Evolutionary conservation across 495 filamentous ascomycete species (phyloP).

Genomic region (Hypoxylon subgilvum): DNA sequence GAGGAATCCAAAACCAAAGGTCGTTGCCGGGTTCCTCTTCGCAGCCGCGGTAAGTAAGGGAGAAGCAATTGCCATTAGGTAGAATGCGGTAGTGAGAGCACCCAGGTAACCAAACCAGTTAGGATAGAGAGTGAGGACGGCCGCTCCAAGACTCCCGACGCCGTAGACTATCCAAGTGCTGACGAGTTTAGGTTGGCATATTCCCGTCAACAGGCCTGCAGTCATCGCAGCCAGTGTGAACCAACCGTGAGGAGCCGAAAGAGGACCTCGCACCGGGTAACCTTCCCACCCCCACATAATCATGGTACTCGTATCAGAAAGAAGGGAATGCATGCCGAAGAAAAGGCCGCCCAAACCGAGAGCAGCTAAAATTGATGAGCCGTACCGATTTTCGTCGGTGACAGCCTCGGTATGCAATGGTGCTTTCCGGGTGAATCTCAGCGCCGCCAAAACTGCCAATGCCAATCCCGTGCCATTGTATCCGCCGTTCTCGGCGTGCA

Average conservation of each 20-base stretch:
- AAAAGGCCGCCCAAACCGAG: slow-evolving; percentile 82
- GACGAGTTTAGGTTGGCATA: slow-evolving; percentile 71
- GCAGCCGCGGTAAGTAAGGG: slow-evolving; percentile 78
- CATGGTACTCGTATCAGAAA: slow-evolving; percentile 99
- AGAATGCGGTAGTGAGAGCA: slow-evolving; percentile 73
- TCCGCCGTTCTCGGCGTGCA: slow-evolving; percentile 87
- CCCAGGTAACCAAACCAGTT: slow-evolving; percentile 94
- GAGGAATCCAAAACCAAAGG: slow-evolving; percentile 86
- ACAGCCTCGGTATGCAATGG: slow-evolving; percentile 58
- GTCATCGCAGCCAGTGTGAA: slow-evolving; percentile 87
- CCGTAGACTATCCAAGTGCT: slow-evolving; percentile 83
- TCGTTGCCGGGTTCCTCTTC: slow-evolving; percentile 72
- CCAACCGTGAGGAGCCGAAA: slow-evolving; percentile 86
- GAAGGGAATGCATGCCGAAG: slow-evolving; percentile 89
- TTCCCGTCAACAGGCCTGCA: slow-evolving; percentile 75
- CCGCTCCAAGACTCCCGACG: slow-evolving; percentile 76
- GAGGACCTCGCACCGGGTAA: slow-evolving; percentile 87
- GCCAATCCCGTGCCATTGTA: slow-evolving; percentile 85
- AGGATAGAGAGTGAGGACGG: slow-evolving; percentile 75
- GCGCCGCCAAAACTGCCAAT: slow-evolving; percentile 75
- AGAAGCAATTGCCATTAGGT: slow-evolving; percentile 80
- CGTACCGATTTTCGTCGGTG: slow-evolving; percentile 51
- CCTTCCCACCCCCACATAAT: slow-evolving; percentile 99
- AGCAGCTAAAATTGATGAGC: slow-evolving; percentile 74
- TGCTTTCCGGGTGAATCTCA: slow-evolving; percentile 68